Percentiles rank a stretch among this genome's conserved stretches.
Evolutionary conservation across 345 rosid species (phyloP).

Genomic region (Corchorus capsularis): DNA sequence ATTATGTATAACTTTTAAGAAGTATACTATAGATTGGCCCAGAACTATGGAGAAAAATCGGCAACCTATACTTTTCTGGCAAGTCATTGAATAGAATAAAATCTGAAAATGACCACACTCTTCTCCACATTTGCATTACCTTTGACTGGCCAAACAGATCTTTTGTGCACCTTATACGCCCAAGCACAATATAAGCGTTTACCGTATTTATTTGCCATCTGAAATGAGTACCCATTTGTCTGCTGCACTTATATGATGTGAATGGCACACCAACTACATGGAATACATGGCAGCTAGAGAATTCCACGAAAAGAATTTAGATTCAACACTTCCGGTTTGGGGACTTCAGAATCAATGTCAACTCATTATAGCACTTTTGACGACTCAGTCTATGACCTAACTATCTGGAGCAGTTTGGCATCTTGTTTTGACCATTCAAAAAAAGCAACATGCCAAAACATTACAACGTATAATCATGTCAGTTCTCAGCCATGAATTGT

Average conservation of each 20-base stretch:
- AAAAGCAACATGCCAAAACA: not conserved
- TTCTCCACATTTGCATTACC: not conserved
- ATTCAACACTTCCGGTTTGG: conserved; percentile 4
- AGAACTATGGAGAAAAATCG: not conserved
- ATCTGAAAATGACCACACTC: not conserved
- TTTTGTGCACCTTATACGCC: not conserved
- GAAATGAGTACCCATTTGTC: not conserved
- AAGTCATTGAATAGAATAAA: not conserved
- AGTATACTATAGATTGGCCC: not conserved
- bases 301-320: conserved; percentile 14
- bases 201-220: conserved; percentile 18
- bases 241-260: conserved; percentile 2
- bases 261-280: conserved; percentile 24
- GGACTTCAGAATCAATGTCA: conserved; percentile 20
- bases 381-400: not conserved
- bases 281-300: conserved; percentile 8
- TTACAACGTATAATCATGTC: not conserved
- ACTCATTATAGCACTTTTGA: conserved; percentile 16
- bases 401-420: not conserved
- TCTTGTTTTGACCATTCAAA: conserved; percentile 16
- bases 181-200: not conserved
- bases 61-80: not conserved
- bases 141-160: not conserved
- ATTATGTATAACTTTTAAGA: too few species aligned
- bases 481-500: conserved; percentile 21